Evolutionary conservation across 148 eudicot genomes (phyloP), one percentile per base, ranked within the genome.

Genomic region (Amaranthus palmeri): DNA sequence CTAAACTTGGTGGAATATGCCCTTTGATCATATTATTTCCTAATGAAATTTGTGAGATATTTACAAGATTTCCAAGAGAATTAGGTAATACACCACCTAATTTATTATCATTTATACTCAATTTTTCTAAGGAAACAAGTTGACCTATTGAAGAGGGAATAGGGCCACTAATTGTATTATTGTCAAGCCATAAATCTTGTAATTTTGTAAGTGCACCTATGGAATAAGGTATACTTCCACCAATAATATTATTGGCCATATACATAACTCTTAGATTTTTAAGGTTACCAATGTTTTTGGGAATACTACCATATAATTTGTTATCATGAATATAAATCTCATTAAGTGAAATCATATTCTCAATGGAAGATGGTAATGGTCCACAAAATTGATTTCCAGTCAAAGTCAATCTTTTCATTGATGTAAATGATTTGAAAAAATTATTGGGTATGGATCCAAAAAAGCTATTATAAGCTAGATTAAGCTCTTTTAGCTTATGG

Each of bases 371-470:
- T 2, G 96, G 96, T 3, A 92, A 79, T 3, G 73, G 59, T 17
- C 92, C 97, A 1, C 82, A 78, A 5, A 92, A 54, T n/a, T 42
- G 43, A 59, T 90, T 92, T 5, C 79, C 86, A 0, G 91, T 79
- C 52, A 89, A 79, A 13, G 85, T 87, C 69, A 89, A 63, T 4
- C 84, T 80, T 0, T 66, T 54, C 10, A 92, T 69, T 0, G 66
- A 67, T 52, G 75, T 52, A 44, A 84, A 53, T 6, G 79, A 74
- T 6, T 15, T 46, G 15, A 92, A 83, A 66, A 90, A 41, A 10
- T 62, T 0, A 4, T 63, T 5, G 40, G 87, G 85, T 41, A 92
- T 53, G 12, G 69, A 2, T 2, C 96, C 97, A 61, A 78, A 70
- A 8, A 92, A 55, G 0, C 7, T 4, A 77, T 92, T 92, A 56